phyloP scores from a whole-genome alignment of 2,329 filamentous ascomycete genomes.

The Colletotrichum sp. region DNA sequence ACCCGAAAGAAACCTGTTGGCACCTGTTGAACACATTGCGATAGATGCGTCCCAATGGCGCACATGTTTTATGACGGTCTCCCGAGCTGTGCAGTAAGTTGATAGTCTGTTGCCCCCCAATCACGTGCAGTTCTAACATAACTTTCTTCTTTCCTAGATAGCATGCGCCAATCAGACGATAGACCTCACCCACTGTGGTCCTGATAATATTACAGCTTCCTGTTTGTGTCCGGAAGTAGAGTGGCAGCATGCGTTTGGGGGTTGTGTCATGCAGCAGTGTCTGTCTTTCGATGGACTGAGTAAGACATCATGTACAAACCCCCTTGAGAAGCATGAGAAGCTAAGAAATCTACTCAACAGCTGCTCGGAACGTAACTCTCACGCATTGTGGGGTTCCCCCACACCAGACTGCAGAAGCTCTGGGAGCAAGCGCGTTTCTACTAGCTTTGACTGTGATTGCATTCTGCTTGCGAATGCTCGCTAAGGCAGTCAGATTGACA shows the following conservation, averaged over 20 bases:
- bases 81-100: background rate
- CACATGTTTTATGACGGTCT: background rate
- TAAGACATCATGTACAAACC: background rate
- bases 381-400: background rate
- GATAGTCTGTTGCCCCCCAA: rapidly evolving
- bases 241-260: background rate
- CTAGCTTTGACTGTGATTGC: background rate
- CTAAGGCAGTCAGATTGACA: background rate
- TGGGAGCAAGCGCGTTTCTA: background rate
- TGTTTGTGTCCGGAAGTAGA: background rate
- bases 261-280: background rate
- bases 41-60: background rate
- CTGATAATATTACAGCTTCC: background rate
- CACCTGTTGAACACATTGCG: background rate
- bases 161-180: background rate
- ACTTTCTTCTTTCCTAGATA: background rate
- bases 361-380: background rate
- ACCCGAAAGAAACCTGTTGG: background rate
- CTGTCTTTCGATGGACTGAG: background rate
- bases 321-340: background rate
- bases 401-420: background rate
- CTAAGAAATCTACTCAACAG: background rate
- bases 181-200: background rate
- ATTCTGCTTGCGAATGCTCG: background rate
- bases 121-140: background rate